Percentiles rank a stretch among this genome's conserved stretches.
Conservation (phyloP, 306 rosid species). For the Glycine soja region DNA sequence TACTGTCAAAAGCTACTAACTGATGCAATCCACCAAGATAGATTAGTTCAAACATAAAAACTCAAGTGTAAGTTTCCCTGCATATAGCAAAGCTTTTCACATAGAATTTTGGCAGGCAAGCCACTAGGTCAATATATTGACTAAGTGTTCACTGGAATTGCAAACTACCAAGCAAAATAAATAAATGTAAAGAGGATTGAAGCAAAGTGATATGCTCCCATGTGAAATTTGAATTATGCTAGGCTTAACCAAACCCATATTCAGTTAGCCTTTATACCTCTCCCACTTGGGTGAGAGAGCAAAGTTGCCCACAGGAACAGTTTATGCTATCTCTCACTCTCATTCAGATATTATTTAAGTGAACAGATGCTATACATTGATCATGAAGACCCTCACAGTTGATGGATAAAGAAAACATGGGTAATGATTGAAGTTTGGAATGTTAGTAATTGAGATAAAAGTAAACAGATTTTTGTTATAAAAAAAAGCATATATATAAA, state of each 20-base stretch:
- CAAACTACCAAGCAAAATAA: constrained; percentile 5
- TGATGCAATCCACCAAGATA: constrained; percentile 20
- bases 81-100: constrained; percentile 20
- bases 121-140: constrained; percentile 4
- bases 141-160: constrained; percentile 6
- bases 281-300: not conserved
- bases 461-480: constrained; percentile 1
- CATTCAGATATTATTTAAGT: constrained; percentile 15
- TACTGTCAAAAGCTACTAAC: constrained; percentile 6
- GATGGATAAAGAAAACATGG: constrained; percentile 40
- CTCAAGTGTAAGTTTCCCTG: constrained; percentile 15
- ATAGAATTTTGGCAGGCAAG: not conserved
- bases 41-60: constrained; percentile 11
- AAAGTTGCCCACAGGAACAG: not conserved
- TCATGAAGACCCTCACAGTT: constrained; percentile 34
- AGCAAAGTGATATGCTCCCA: not conserved
- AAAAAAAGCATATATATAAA: not conserved
- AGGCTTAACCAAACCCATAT: constrained; percentile 5
- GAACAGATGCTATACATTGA: constrained; percentile 8
- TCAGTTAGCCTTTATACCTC: constrained; percentile 32
- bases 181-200: not conserved
- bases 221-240: constrained; percentile 1
- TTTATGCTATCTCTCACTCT: not conserved
- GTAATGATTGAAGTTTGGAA: constrained; percentile 14
- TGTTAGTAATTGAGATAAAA: constrained; percentile 12